Percentiles rank a stretch among this genome's conserved stretches.
phyloP scores from a whole-genome alignment of 2,329 filamentous ascomycete species.

The Penicillium concentricum region DNA sequence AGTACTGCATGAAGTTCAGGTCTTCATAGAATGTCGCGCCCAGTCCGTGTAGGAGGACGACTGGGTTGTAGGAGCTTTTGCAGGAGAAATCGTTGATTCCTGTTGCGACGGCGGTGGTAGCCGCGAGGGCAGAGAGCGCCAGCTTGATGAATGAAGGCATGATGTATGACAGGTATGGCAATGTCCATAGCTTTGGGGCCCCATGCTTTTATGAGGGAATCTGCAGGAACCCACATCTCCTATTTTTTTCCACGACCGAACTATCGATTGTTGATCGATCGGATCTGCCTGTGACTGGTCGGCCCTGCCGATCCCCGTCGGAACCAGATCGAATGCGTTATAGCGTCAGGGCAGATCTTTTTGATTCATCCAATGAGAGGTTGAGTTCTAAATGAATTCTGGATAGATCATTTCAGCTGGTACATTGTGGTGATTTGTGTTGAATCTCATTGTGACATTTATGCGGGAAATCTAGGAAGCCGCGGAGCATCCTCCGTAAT shows the following conservation, averaged over 20 bases:
- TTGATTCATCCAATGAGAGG: neutral
- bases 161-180: neutral
- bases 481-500: neutral
- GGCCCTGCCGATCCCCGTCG: neutral
- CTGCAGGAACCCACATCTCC: constrained; percentile 1
- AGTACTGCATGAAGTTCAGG: constrained; percentile 37
- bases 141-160: constrained; percentile 21
- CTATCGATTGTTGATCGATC: constrained; percentile 20
- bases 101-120: constrained; percentile 16
- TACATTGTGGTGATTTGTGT: neutral
- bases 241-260: constrained; percentile 9
- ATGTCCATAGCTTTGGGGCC: neutral
- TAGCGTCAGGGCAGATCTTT: constrained; percentile 2
- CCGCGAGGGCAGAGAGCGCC: constrained; percentile 16
- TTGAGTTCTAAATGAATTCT: neutral
- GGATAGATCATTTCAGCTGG: constrained; percentile 11
- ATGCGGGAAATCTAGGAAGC: neutral
- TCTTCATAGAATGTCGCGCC: constrained; percentile 41
- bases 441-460: neutral
- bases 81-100: constrained; percentile 39
- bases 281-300: constrained; percentile 12
- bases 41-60: constrained; percentile 39
- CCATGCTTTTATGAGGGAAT: neutral
- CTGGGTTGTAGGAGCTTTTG: constrained; percentile 30
- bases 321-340: neutral